Percentiles rank a stretch among this genome's conserved stretches.
Evolutionary conservation across 2,329 filamentous ascomycete species (phyloP).

Genomic region (Microthyrium microscopicum): DNA sequence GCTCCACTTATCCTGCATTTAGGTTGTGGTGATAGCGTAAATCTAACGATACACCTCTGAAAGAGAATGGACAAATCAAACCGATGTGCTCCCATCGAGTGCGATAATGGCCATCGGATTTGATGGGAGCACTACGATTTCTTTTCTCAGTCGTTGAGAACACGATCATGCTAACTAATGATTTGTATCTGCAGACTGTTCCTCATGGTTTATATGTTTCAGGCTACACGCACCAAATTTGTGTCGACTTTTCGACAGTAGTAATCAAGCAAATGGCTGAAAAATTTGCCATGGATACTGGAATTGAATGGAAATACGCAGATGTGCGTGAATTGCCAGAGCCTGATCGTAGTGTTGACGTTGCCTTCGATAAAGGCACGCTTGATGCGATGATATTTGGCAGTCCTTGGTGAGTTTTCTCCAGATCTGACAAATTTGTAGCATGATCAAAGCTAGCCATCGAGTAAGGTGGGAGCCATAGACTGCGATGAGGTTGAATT

Average conservation of each 20-base stretch:
- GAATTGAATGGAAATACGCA: constrained; percentile 32
- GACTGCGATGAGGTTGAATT: too few species aligned
- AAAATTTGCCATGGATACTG: constrained; percentile 22
- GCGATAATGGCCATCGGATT: too few species aligned
- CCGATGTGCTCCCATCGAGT: too few species aligned
- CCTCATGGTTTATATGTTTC: constrained; percentile 29
- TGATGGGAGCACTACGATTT: too few species aligned
- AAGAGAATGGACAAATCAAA: too few species aligned
- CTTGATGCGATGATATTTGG: constrained; percentile 40
- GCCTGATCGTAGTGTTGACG: constrained; percentile 27
- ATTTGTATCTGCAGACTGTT: constrained; percentile 29
- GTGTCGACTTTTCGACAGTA: constrained; percentile 38
- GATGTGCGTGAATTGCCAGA: constrained; percentile 35
- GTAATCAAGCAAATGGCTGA: constrained; percentile 36
- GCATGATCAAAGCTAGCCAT: too few species aligned
- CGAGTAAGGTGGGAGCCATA: too few species aligned
- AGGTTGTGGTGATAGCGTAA: constrained; percentile 40
- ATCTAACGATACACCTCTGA: constrained; percentile 11
- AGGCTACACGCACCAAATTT: constrained; percentile 37
- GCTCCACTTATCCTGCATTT: constrained; percentile 34
- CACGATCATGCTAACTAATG: too few species aligned
- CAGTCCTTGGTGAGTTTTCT: constrained; percentile 36
- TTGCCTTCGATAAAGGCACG: constrained; percentile 42
- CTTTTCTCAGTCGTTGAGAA: too few species aligned
- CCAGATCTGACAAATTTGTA: too few species aligned